These are phyloP conservation scores for Aureobasidium sp. DNA, from an alignment of 2,329 filamentous ascomycete species.

Conservation along the genomic window DNA sequence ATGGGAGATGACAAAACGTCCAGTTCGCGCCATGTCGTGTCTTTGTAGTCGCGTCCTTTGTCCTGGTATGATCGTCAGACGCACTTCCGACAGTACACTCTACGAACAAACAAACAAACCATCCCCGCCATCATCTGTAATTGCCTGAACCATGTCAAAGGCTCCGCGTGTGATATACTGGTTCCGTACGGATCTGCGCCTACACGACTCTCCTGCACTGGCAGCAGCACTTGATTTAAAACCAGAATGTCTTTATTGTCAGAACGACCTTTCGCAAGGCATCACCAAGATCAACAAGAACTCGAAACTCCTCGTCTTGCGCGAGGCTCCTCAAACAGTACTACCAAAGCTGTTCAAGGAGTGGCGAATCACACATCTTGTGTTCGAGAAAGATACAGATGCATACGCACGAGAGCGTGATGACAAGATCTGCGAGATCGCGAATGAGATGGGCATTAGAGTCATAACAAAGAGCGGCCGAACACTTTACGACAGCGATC, in stretches of 20 bases:
- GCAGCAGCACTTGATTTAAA: constrained; percentile 62
- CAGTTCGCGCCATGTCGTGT: not conserved
- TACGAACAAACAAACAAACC: not conserved
- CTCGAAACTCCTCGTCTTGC: constrained; percentile 62
- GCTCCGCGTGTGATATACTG: constrained; percentile 58
- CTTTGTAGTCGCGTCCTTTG: not conserved
- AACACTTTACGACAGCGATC: constrained; percentile 66
- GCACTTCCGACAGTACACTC: not conserved
- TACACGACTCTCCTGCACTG: constrained; percentile 69
- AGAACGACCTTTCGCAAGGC: constrained; percentile 58
- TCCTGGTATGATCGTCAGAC: not conserved
- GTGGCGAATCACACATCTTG: constrained; percentile 68
- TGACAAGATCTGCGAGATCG: constrained; percentile 46
- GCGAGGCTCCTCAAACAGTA: constrained; percentile 63
- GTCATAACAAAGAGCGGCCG: constrained; percentile 57
- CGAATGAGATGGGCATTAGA: constrained; percentile 55
- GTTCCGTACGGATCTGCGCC: constrained; percentile 69
- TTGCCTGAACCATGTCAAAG: constrained; percentile 18
- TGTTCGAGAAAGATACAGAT: constrained; percentile 74
- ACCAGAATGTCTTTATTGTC: constrained; percentile 61
- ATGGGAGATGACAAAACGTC: not conserved
- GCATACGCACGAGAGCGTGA: constrained; percentile 60
- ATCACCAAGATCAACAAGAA: constrained; percentile 61
- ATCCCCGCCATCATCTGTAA: not conserved
- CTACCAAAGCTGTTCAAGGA: constrained; percentile 63